phyloP scores from a whole-genome alignment of 176 grass and related monocot species.

The Zea mays region Zm-B73-REFERENCE-NAM-5.0 NC_050097.1:2400501-2401000 shows the following conservation, averaged over 20 bases:
- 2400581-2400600: not conserved
- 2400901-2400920: too few relatives aligned
- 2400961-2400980: too few relatives aligned
- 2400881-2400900: too few relatives aligned
- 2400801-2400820: too few relatives aligned
- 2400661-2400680: not conserved
- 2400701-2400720: too few relatives aligned
- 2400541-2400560: not conserved
- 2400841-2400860: too few relatives aligned
- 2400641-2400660: slow-evolving; percentile 24
- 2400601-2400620: not conserved
- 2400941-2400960: too few relatives aligned
- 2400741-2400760: not conserved
- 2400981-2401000: too few relatives aligned
- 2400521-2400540: not conserved
- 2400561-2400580: not conserved
- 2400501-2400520: not conserved
- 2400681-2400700: not conserved
- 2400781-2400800: too few relatives aligned
- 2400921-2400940: too few relatives aligned
- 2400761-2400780: not conserved
- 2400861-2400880: too few relatives aligned
- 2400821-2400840: too few relatives aligned
- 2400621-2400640: not conserved
- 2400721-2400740: not conserved